Conservation (phyloP, 768 basidiomycete species). For the Agrocybe praecox region DNA sequence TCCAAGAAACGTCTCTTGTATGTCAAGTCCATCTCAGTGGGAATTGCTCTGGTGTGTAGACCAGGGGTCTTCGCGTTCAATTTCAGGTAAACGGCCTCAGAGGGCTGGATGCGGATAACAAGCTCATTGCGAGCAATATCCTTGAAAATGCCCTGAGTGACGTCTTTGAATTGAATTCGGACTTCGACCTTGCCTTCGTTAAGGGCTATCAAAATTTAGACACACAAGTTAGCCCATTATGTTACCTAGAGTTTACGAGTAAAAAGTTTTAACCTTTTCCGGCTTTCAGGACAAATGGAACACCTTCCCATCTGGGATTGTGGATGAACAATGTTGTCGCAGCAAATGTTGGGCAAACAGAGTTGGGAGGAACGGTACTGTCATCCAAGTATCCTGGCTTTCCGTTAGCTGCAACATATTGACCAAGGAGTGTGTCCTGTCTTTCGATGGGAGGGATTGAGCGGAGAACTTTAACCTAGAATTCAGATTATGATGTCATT, state of each 20-base stretch:
- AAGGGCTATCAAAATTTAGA: conserved; percentile 56
- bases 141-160: conserved; percentile 95
- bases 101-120: conserved; percentile 95
- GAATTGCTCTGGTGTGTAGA: conserved; percentile 85
- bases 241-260: not conserved
- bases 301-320: conserved; percentile 98
- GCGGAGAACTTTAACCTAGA: conserved; percentile 93
- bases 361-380: conserved; percentile 89
- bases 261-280: conserved; percentile 76
- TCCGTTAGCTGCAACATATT: conserved; percentile 85
- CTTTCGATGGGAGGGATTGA: conserved; percentile 81
- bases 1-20: conserved; percentile 96
- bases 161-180: conserved; percentile 97
- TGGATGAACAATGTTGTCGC: conserved; percentile 90
- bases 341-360: conserved; percentile 93
- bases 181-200: conserved; percentile 99
- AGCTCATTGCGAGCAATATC: conserved; percentile 96
- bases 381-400: conserved; percentile 99
- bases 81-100: conserved; percentile 96
- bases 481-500: conserved; percentile 1
- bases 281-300: conserved; percentile 97
- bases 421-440: conserved; percentile 87
- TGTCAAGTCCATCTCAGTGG: conserved; percentile 97
- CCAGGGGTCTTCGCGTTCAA: conserved; percentile 95
- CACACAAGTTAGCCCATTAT: not conserved